These are phyloP conservation scores for Tricholoma matsutake DNA, from an alignment of 768 basidiomycete genomes.

Conservation along the genomic window DNA sequence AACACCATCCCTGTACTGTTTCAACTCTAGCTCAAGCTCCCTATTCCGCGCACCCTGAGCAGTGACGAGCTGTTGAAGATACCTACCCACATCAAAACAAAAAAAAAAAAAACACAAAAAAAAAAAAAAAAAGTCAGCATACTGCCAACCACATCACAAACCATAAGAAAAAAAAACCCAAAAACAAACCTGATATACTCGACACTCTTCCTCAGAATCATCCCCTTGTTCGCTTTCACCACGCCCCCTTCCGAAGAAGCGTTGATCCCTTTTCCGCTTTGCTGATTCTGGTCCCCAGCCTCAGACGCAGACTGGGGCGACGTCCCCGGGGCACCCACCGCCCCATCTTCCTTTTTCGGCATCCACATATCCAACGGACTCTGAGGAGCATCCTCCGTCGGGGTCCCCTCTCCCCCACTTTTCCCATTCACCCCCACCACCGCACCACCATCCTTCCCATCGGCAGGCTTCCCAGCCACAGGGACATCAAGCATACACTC, in stretches of 20 bases:
- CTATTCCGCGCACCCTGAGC: conserved; percentile 76
- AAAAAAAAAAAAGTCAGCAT: too few relatives aligned
- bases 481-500: conserved; percentile 70
- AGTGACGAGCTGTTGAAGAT: conserved; percentile 82
- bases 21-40: conserved; percentile 74
- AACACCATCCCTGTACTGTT: conserved; percentile 34
- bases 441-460: neutral
- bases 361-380: neutral
- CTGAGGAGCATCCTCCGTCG: neutral
- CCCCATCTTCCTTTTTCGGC: conserved; percentile 1
- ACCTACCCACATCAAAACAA: conserved; percentile 20
- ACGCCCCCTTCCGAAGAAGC: conserved; percentile 23
- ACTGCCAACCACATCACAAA: too few relatives aligned
- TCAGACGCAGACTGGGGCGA: neutral
- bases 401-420: neutral
- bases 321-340: conserved; percentile 1
- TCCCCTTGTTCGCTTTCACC: conserved; percentile 93
- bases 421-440: neutral
- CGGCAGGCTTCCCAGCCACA: conserved; percentile 28
- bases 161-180: neutral
- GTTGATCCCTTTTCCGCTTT: conserved; percentile 10
- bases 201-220: conserved; percentile 84
- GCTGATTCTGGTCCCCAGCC: neutral
- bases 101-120: neutral
- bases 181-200: conserved; percentile 58